phyloP scores from a whole-genome alignment of 2,329 filamentous ascomycete species.

The Pyrenochaeta sp. region DNA sequence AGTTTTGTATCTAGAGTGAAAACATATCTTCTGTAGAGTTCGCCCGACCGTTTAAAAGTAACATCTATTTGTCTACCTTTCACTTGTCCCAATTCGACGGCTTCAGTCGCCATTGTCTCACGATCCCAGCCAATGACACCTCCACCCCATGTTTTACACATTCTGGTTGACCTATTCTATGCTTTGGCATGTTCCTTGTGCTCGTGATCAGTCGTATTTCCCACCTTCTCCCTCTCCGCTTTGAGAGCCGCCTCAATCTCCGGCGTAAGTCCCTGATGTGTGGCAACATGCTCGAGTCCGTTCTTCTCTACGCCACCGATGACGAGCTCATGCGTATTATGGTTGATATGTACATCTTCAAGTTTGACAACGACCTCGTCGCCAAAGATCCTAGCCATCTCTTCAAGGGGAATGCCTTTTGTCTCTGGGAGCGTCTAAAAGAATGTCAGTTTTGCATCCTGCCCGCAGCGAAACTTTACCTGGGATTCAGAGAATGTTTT shows the following conservation, averaged over 20 bases:
- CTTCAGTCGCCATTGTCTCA: too few relatives aligned
- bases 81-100: too few relatives aligned
- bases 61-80: too few relatives aligned
- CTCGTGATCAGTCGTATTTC: not conserved
- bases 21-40: too few relatives aligned
- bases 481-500: not conserved
- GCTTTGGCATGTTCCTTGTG: slow-evolving; percentile 10
- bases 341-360: slow-evolving; percentile 25
- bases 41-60: too few relatives aligned
- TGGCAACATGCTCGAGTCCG: slow-evolving; percentile 22
- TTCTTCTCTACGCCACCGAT: slow-evolving; percentile 11
- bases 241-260: slow-evolving; percentile 10
- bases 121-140: too few relatives aligned
- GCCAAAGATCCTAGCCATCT: slow-evolving; percentile 39
- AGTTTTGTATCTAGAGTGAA: too few relatives aligned
- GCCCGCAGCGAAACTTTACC: too few relatives aligned
- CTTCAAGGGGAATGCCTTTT: slow-evolving; percentile 41
- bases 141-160: too few relatives aligned
- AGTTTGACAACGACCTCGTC: slow-evolving; percentile 29
- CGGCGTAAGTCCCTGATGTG: slow-evolving; percentile 17
- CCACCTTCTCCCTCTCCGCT: not conserved
- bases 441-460: too few relatives aligned
- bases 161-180: too few relatives aligned
- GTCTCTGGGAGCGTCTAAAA: slow-evolving; percentile 34
- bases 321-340: slow-evolving; percentile 31